Evolutionary conservation across 73 alveolate species (phyloP).

Genomic region (Stentor coeruleus): DNA sequence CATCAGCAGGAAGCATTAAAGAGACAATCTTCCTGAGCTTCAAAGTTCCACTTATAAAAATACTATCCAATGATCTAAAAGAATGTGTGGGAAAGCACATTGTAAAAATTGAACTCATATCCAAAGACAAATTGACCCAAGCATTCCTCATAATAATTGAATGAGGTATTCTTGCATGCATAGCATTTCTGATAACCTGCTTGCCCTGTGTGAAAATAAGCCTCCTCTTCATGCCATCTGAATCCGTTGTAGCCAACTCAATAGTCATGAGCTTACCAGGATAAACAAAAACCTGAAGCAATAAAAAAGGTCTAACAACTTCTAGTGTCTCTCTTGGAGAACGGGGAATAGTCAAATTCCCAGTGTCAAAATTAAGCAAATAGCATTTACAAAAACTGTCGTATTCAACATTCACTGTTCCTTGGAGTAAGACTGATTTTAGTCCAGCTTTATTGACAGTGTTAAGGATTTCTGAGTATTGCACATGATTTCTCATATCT

Average conservation of each 20-base stretch:
- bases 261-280: constrained; percentile 1
- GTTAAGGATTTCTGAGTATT: neutral
- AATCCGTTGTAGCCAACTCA: neutral
- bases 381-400: neutral
- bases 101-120: neutral
- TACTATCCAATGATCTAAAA: neutral
- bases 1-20: neutral
- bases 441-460: neutral
- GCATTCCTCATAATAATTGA: neutral
- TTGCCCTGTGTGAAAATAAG: constrained; percentile 19
- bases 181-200: neutral
- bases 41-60: neutral
- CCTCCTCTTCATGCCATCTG: neutral
- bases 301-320: neutral
- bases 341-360: neutral
- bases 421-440: neutral
- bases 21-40: neutral
- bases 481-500: neutral
- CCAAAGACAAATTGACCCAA: neutral
- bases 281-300: constrained; percentile 1
- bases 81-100: neutral
- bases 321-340: neutral
- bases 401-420: neutral
- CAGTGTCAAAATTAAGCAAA: neutral
- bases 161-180: constrained; percentile 20